Percentiles rank a stretch among this genome's conserved stretches.
Conservation (phyloP, 257 asterid genomes). For the Gentiana straminea region DNA sequence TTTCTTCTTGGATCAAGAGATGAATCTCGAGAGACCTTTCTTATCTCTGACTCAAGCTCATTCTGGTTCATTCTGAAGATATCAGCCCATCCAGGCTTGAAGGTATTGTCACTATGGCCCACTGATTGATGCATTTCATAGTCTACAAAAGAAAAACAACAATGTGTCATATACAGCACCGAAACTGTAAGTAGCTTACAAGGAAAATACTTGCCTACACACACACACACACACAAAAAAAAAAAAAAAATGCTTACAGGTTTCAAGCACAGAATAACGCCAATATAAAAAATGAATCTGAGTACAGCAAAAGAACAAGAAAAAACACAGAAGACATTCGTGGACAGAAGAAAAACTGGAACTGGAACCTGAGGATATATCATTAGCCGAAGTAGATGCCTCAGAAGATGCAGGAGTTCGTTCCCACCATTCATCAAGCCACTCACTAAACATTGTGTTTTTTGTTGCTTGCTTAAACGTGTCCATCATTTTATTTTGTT, state of each 20-base stretch:
- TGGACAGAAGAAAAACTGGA: neutral
- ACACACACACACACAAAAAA: no score
- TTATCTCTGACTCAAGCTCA: slow-evolving; percentile 95
- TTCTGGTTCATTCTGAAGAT: slow-evolving; percentile 95
- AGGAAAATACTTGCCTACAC: no score
- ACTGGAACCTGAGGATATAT: slow-evolving; percentile 41
- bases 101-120: slow-evolving; percentile 62
- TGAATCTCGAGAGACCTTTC: slow-evolving; percentile 89
- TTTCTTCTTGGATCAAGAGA: slow-evolving; percentile 96
- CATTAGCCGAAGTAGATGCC: slow-evolving; percentile 38
- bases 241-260: no score
- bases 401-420: slow-evolving; percentile 42
- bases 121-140: slow-evolving; percentile 50
- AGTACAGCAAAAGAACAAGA: neutral
- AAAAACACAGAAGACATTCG: neutral
- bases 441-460: slow-evolving; percentile 95
- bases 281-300: neutral
- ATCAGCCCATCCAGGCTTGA: slow-evolving; percentile 99
- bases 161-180: neutral
- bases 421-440: slow-evolving; percentile 99
- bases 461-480: slow-evolving; percentile 93
- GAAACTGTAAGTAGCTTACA: no score
- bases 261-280: neutral
- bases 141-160: slow-evolving; percentile 23
- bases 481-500: slow-evolving; percentile 93